A percentile compares a stretch with the other conserved stretches of the same genome.
phyloP scores from a whole-genome alignment of 805 yeast genomes.

The Starmera caribaea region DNA sequence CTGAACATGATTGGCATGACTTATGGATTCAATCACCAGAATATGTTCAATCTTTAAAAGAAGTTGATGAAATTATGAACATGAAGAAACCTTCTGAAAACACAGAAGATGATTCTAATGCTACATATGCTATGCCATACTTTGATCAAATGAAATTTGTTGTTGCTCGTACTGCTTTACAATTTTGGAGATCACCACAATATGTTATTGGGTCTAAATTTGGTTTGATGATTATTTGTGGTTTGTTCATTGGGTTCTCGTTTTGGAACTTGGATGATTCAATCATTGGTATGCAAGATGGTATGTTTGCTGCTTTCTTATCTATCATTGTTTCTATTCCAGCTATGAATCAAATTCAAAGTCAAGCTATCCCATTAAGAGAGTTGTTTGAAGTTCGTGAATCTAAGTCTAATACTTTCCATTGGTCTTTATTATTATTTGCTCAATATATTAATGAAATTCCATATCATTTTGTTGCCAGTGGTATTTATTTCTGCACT shows the following conservation, averaged over 20 bases:
- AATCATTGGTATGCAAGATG: conserved; percentile 49
- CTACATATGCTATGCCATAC: conserved; percentile 30
- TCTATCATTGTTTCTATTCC: conserved; percentile 50
- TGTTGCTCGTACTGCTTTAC: conserved; percentile 29
- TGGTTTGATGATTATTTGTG: conserved; percentile 38
- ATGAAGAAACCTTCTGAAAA: conserved; percentile 1
- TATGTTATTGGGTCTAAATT: conserved; percentile 52
- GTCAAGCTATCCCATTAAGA: conserved; percentile 46
- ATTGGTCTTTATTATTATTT: conserved; percentile 54
- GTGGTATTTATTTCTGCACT: conserved; percentile 43
- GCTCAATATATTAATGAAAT: conserved; percentile 48
- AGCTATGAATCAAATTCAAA: conserved; percentile 55
- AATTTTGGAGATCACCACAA: conserved; percentile 50
- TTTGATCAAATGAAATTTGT: conserved; percentile 33
- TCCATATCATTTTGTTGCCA: conserved; percentile 44
- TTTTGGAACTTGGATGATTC: conserved; percentile 51
- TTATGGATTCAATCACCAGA: conserved; percentile 45
- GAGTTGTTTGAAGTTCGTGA: conserved; percentile 67
- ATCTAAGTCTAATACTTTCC: conserved; percentile 61
- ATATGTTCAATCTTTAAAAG: conserved; percentile 18
- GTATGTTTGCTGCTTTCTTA: conserved; percentile 53
- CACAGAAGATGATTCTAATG: conserved; percentile 4
- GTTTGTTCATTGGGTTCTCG: conserved; percentile 66
- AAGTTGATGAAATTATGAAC: conserved; percentile 21
- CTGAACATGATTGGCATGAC: conserved; percentile 48